Percentiles rank a stretch among this genome's conserved stretches.
Evolutionary conservation across 352 stramenopile genomes (phyloP).

Genomic region (Globisporangium paddicum): DNA sequence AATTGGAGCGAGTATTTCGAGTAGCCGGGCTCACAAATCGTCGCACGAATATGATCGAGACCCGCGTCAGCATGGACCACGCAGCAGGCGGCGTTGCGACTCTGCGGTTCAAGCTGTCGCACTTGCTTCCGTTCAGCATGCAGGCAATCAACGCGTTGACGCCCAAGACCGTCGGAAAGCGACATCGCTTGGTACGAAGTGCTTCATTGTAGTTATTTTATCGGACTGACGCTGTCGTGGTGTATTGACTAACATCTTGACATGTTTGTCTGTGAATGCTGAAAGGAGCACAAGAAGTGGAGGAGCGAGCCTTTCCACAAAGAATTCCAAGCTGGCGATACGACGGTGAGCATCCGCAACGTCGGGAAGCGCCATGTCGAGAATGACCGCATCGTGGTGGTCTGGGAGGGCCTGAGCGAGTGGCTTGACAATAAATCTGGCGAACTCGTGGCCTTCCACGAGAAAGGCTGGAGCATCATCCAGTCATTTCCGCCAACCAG

Average conservation of each 20-base stretch:
- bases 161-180: neutral
- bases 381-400: constrained; percentile 7
- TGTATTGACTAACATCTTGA: neutral
- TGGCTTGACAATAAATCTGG: constrained; percentile 3
- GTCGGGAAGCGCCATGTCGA: constrained; percentile 8
- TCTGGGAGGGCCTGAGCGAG: constrained; percentile 10
- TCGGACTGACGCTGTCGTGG: neutral
- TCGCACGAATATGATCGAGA: constrained; percentile 1
- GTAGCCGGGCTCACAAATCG: neutral
- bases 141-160: constrained; percentile 2
- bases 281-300: neutral
- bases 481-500: neutral
- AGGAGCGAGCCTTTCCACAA: constrained; percentile 8
- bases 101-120: constrained; percentile 9
- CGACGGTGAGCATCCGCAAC: neutral
- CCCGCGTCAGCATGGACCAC: neutral
- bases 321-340: constrained; percentile 1
- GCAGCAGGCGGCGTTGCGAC: neutral
- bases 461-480: constrained; percentile 11
- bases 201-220: neutral
- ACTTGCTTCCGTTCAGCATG: constrained; percentile 8
- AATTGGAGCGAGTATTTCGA: constrained; percentile 8
- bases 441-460: constrained; percentile 4
- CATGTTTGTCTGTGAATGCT: neutral
- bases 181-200: neutral